These are phyloP conservation scores for Candida piceae DNA, from an alignment of 805 yeast genomes.

Conservation along the genomic window DNA sequence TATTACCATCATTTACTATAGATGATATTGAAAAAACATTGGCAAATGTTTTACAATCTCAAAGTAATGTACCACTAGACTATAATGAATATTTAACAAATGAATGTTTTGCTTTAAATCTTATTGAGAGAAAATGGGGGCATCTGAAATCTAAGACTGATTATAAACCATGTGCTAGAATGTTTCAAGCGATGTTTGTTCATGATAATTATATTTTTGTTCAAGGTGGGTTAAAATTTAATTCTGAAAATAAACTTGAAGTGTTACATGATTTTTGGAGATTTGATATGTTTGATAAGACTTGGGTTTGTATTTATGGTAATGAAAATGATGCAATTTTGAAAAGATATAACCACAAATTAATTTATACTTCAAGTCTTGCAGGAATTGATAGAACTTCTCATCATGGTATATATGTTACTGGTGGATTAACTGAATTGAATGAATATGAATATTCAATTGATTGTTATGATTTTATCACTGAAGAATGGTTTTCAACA, in stretches of 20 bases:
- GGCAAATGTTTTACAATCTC: constrained; percentile 9
- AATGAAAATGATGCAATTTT: constrained; percentile 21
- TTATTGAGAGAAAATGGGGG: constrained; percentile 56
- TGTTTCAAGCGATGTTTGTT: constrained; percentile 55
- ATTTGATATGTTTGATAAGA: constrained; percentile 45
- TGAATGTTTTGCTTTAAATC: constrained; percentile 57
- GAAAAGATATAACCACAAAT: constrained; percentile 48
- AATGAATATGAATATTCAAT: constrained; percentile 32
- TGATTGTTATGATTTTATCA: constrained; percentile 42
- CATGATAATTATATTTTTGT: constrained; percentile 48
- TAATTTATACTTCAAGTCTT: constrained; percentile 37
- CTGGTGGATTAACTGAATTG: constrained; percentile 45
- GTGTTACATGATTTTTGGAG: constrained; percentile 69
- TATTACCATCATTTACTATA: constrained; percentile 34
- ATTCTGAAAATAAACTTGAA: constrained; percentile 32
- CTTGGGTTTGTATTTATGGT: constrained; percentile 50
- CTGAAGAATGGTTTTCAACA: constrained; percentile 20
- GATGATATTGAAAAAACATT: constrained; percentile 37
- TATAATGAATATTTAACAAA: constrained; percentile 43
- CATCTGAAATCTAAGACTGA: constrained; percentile 31
- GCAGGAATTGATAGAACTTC: constrained; percentile 30
- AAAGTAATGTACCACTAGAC: constrained; percentile 6
- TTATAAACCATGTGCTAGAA: constrained; percentile 38
- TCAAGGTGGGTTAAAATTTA: constrained; percentile 58
- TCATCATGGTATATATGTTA: constrained; percentile 46